Evolutionary conservation across 148 eudicot species (phyloP), one percentile per base, ranked within the genome.

Genomic region (Rheum nobile): DNA sequence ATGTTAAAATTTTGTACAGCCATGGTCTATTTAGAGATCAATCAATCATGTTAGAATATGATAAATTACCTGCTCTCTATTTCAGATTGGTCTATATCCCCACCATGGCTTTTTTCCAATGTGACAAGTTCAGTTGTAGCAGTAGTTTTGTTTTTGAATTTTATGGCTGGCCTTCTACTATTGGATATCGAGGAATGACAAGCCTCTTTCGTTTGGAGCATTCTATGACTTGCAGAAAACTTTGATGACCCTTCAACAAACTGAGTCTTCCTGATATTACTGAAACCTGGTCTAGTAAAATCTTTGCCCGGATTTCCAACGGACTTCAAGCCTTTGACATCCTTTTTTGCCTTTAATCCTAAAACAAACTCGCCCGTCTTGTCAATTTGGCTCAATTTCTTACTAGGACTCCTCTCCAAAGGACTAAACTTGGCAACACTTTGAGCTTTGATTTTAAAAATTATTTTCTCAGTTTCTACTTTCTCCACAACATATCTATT

Each of bases 81-180:
- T 71, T 71, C 55, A 0, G 31, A 71, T 43, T 71, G 52, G 22
- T 71, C 37, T 43, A 71, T 71, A 28, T 24, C 73, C 14, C 28
- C 38, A 41, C 26, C 28, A 8, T 39, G 29, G 34, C 34, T 71
- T 41, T 41, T 14, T 3, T 71, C 54, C 54, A 43, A 37, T 41
- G n/a, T 73, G 26, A 24, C 34, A 39, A 6, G 11, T 22, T 38
- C 14, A 35, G 43, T 31, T 39, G 38, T 10, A 43, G 14, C 28
- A 19, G 67, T 34, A 32, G 28, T 13, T 22, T 72, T 72, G 21
- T 6, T 65, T 65, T 17, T 34, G 1, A 65, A 31, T 14, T 34
- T 65, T 65, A 1, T 32, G 70, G n/a, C 39, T 16, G 21, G 70
- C 17, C 39, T 65, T 32, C 39, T 65, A 65, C 22, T 41, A 65